A percentile compares a stretch with the other conserved stretches of the same genome.
Conservation (phyloP, 176 grass and related monocot species). For the Rhynchospora breviuscula region DNA sequence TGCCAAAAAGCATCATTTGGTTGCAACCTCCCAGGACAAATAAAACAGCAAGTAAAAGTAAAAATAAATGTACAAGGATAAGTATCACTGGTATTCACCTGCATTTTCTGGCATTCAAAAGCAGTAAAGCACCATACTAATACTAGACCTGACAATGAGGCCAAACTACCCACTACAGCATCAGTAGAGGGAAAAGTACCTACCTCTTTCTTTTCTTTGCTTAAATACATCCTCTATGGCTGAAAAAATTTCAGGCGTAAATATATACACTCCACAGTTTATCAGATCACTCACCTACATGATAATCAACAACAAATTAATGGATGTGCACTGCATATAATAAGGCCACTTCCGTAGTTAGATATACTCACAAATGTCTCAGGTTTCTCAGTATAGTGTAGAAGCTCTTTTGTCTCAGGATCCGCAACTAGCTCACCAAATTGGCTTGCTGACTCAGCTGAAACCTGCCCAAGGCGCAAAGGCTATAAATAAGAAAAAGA, state of each 20-base stretch:
- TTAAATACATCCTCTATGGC: constrained; percentile 85
- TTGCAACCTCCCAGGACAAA: not conserved
- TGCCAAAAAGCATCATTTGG: not conserved
- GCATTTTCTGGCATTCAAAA: not conserved
- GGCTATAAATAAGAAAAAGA: not conserved
- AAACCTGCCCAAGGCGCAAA: constrained; percentile 46
- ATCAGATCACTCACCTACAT: constrained; percentile 95
- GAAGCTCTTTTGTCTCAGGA: constrained; percentile 85
- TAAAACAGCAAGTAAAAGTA: constrained; percentile 1
- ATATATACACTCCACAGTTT: constrained; percentile 98
- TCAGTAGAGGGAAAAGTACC: not conserved
- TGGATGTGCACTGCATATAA: not conserved
- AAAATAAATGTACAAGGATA: not conserved
- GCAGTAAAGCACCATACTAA: not conserved
- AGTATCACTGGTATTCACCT: constrained; percentile 1
- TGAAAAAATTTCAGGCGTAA: constrained; percentile 86
- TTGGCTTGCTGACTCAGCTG: constrained; percentile 90
- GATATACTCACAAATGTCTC: constrained; percentile 90
- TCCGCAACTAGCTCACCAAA: constrained; percentile 99
- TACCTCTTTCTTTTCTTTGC: constrained; percentile 90
- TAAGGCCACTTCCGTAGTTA: constrained; percentile 7
- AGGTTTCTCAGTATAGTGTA: constrained; percentile 93
- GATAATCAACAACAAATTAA: constrained; percentile 12
- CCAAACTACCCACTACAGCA: not conserved
- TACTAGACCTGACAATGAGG: not conserved